Evolutionary conservation across 2,329 filamentous ascomycete genomes (phyloP).

Genomic region (Colletotrichum incanum): DNA sequence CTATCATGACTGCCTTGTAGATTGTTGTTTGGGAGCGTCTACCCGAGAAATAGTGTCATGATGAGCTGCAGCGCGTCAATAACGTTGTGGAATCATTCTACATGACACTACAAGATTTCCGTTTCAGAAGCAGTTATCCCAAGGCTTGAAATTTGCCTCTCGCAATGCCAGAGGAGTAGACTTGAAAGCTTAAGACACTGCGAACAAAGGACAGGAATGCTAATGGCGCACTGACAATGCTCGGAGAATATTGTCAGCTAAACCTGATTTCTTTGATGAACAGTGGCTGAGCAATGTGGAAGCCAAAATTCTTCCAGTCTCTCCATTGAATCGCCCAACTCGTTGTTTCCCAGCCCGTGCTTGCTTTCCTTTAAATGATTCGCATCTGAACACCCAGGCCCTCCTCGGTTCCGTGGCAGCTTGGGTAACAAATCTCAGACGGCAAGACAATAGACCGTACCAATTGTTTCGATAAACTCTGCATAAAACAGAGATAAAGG

Average conservation of each 20-base stretch:
- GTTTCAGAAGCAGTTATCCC: too few relatives aligned
- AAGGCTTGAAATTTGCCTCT: too few relatives aligned
- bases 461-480: too few relatives aligned
- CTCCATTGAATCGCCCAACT: neutral
- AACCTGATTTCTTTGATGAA: neutral
- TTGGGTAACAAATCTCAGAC: constrained; percentile 7
- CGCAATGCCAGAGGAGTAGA: neutral
- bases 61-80: too few relatives aligned
- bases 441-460: neutral
- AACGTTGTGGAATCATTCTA: too few relatives aligned
- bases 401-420: neutral
- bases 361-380: neutral
- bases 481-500: too few relatives aligned
- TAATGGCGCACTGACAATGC: neutral
- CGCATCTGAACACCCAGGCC: neutral
- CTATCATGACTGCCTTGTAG: too few relatives aligned
- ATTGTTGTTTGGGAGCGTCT: too few relatives aligned
- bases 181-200: neutral
- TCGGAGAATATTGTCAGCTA: neutral
- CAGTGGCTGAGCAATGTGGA: neutral
- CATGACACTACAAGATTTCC: too few relatives aligned
- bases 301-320: neutral
- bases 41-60: too few relatives aligned
- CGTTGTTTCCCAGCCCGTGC: neutral
- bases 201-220: neutral